phyloP scores from a whole-genome alignment of 1,139 yeast genomes.

The Zygosaccharomyces sapae region DNA sequence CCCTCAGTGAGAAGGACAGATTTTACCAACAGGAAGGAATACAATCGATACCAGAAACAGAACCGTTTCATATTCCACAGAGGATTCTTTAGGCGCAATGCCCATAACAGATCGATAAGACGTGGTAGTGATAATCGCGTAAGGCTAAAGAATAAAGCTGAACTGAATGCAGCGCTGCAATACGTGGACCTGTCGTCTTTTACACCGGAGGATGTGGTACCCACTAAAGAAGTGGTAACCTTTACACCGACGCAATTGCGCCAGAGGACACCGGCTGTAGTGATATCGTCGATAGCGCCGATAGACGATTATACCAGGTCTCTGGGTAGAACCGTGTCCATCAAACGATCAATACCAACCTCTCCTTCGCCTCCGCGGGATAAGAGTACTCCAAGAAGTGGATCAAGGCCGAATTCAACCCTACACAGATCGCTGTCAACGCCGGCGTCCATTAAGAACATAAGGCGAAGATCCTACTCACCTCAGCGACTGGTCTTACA shows the following conservation, averaged over 20 bases:
- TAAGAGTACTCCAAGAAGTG: not conserved
- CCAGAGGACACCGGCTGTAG: constrained; percentile 9
- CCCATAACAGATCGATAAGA: not conserved
- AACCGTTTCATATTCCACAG: constrained; percentile 28
- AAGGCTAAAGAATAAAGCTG: constrained; percentile 10
- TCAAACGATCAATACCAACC: constrained; percentile 1
- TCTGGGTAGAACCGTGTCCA: constrained; percentile 4
- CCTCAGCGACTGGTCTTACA: constrained; percentile 8
- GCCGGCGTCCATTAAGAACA: constrained; percentile 14
- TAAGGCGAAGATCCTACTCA: constrained; percentile 10
- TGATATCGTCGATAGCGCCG: constrained; percentile 8
- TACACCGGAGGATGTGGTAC: constrained; percentile 9
- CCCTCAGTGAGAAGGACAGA: constrained; percentile 25
- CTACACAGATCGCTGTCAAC: constrained; percentile 10
- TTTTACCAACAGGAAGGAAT: constrained; percentile 25
- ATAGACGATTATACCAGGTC: constrained; percentile 5
- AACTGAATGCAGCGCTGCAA: constrained; percentile 10
- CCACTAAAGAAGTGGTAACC: constrained; percentile 4
- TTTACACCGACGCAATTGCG: constrained; percentile 9
- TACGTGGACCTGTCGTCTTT: constrained; percentile 12
- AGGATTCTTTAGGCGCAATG: constrained; percentile 26
- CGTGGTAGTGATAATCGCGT: constrained; percentile 3
- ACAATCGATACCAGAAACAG: constrained; percentile 14
- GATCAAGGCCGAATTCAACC: not conserved
- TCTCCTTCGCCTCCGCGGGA: not conserved